phyloP scores from a whole-genome alignment of 306 rosid species.

The Sophora flavescens region DNA sequence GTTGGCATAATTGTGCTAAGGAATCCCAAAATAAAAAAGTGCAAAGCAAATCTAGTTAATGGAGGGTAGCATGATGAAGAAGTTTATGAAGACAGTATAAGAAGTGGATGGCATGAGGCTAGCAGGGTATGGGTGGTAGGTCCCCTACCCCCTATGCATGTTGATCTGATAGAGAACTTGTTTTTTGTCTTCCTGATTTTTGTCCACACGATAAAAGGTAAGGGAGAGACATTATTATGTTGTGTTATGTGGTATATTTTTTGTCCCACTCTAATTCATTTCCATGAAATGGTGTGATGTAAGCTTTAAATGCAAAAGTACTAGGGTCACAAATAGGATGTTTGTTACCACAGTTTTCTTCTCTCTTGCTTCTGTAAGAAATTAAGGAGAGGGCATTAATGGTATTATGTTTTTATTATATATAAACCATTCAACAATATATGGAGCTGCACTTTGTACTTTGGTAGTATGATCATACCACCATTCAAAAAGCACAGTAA shows the following conservation, averaged over 20 bases:
- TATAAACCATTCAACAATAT: background rate
- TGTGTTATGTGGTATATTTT: slow-evolving; percentile 41
- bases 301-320: slow-evolving; percentile 2
- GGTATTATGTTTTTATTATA: background rate
- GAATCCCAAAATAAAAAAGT: background rate
- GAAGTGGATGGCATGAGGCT: slow-evolving; percentile 36
- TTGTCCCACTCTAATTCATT: slow-evolving; percentile 42
- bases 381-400: background rate
- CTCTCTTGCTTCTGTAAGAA: background rate
- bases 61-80: slow-evolving; percentile 35
- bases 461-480: background rate
- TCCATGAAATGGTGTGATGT: slow-evolving; percentile 26
- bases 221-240: slow-evolving; percentile 44
- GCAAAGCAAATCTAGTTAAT: slow-evolving; percentile 10
- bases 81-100: slow-evolving; percentile 4
- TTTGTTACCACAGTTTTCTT: background rate
- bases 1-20: slow-evolving; percentile 25
- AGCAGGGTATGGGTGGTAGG: slow-evolving; percentile 23
- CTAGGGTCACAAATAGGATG: background rate
- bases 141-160: slow-evolving; percentile 10
- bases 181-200: slow-evolving; percentile 49
- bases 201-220: slow-evolving; percentile 33
- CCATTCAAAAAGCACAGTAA: background rate
- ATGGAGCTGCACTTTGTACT: background rate
- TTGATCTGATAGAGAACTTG: slow-evolving; percentile 11